Conservation (phyloP, 176 grass and related monocot genomes). For the Sorghum bicolor region Sorghum_bicolor_NCBIv3 NC_012871.2:74054001-74054500, state of each 20-base stretch:
- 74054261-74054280: background rate
- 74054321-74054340: background rate
- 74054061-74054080: background rate
- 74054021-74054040: background rate
- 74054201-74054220: background rate
- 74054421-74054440: conserved; percentile 80
- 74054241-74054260: background rate
- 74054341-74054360: background rate
- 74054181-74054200: background rate
- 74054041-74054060: background rate
- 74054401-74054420: conserved; percentile 94
- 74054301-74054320: background rate
- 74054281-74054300: background rate
- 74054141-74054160: background rate
- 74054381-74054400: conserved; percentile 25
- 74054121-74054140: background rate
- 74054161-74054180: background rate
- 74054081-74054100: background rate
- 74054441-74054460: conserved; percentile 80
- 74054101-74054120: background rate
- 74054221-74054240: background rate
- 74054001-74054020: background rate
- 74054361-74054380: background rate
- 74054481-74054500: conserved; percentile 54
- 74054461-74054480: conserved; percentile 76